A percentile compares a stretch with the other conserved stretches of the same genome.
Conservation (phyloP, 1,284 basidiomycete species). For the Ceratobasidium papillatum region DNA sequence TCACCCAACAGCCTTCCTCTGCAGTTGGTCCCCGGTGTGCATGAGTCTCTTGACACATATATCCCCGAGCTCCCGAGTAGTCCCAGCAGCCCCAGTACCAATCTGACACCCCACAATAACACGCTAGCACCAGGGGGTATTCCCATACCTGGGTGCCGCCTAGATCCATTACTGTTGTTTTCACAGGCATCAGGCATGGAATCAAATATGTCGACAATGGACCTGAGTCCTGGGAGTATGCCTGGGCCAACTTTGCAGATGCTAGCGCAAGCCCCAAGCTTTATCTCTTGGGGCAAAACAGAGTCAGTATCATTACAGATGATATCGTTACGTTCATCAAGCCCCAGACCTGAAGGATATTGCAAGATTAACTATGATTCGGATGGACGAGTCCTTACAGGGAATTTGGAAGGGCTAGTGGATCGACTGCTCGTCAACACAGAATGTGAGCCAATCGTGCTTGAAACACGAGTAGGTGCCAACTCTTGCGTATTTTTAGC, state of each 20-base stretch:
- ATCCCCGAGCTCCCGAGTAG: not conserved
- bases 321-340: conserved; percentile 5
- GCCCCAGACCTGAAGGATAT: conserved; percentile 9
- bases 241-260: conserved; percentile 7
- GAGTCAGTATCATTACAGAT: too few relatives aligned
- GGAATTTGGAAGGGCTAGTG: conserved; percentile 28
- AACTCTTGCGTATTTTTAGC: not conserved
- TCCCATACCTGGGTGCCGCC: conserved; percentile 1
- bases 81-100: not conserved
- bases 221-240: not conserved
- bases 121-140: not conserved
- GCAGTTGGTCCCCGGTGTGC: not conserved
- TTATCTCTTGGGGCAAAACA: too few relatives aligned
- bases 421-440: not conserved
- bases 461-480: not conserved
- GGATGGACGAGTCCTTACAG: conserved; percentile 12
- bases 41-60: conserved; percentile 8
- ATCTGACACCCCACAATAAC: not conserved
- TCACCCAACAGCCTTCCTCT: conserved; percentile 2
- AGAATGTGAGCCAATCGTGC: not conserved
- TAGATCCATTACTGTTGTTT: not conserved
- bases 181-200: not conserved
- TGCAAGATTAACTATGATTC: not conserved
- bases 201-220: too few relatives aligned
- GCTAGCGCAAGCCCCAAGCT: not conserved